Conservation (phyloP, 164 flowering plant species). For the Paratinospora sagittata region DNA sequence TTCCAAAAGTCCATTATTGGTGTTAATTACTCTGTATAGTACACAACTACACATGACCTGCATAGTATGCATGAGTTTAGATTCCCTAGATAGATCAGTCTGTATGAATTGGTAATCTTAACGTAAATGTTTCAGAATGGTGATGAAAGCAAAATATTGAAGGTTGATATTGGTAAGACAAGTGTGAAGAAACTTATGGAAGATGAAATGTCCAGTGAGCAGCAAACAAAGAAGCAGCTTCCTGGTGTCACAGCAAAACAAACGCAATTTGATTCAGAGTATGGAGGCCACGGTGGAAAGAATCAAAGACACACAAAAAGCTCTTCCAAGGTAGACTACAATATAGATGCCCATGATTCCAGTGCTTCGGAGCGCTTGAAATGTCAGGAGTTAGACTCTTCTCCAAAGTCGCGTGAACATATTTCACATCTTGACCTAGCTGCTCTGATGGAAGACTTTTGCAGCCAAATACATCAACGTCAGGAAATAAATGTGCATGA, state of each 20-base stretch:
- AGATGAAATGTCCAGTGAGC: conserved; percentile 58
- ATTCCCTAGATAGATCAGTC: neutral
- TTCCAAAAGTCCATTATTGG: no score
- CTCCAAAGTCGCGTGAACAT: conserved; percentile 15
- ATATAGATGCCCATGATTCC: conserved; percentile 26
- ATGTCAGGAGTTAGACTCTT: conserved; percentile 16
- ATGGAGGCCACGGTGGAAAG: conserved; percentile 21
- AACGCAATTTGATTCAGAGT: conserved; percentile 21
- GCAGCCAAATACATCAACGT: conserved; percentile 20
- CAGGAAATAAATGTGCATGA: conserved; percentile 8
- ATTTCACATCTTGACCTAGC: conserved; percentile 27
- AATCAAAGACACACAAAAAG: conserved; percentile 27
- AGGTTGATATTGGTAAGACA: conserved; percentile 30
- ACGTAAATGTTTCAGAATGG: conserved; percentile 33
- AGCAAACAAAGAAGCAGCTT: conserved; percentile 27
- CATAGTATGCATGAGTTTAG: neutral
- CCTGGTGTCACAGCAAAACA: conserved; percentile 20
- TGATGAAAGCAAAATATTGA: conserved; percentile 23
- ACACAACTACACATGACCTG: no score
- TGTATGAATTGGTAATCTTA: conserved; percentile 1
- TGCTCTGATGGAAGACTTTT: conserved; percentile 48
- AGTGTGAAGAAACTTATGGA: conserved; percentile 81
- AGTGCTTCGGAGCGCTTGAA: conserved; percentile 21
- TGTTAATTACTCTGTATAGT: no score
- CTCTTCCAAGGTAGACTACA: conserved; percentile 27